phyloP scores from a whole-genome alignment of 306 rosid genomes.

The Oemleria cerasiformis region DNA sequence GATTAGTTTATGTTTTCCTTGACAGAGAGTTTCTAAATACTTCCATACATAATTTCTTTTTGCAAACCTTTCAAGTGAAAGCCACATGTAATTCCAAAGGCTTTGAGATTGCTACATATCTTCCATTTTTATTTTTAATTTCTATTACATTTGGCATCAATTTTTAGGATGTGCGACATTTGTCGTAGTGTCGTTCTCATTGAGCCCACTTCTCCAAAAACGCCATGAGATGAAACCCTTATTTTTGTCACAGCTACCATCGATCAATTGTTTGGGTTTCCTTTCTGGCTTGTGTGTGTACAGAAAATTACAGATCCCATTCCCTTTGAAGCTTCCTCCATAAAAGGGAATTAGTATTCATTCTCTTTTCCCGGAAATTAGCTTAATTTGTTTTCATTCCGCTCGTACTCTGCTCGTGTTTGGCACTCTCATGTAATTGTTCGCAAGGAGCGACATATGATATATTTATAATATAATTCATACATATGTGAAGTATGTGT shows the following conservation, averaged over 20 bases:
- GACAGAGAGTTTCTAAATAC: not conserved
- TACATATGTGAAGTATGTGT: too few species aligned
- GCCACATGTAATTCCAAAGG: not conserved
- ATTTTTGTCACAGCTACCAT: not conserved
- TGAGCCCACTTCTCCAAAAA: not conserved
- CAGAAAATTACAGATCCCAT: not conserved
- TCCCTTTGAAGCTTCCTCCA: not conserved
- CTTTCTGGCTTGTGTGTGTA: not conserved
- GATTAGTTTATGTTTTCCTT: not conserved
- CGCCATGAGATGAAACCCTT: not conserved
- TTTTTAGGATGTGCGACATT: not conserved
- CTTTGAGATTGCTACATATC: not conserved
- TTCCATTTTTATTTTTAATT: not conserved
- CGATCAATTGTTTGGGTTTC: not conserved
- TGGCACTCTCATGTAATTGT: too few species aligned
- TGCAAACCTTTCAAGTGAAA: slow-evolving; percentile 1
- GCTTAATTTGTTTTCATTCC: too few species aligned
- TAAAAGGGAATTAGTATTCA: not conserved
- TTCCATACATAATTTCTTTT: not conserved
- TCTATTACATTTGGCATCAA: not conserved
- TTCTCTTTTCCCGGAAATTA: too few species aligned
- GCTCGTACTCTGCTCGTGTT: too few species aligned
- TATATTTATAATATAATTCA: too few species aligned
- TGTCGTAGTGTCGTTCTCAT: not conserved
- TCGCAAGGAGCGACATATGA: too few species aligned